Evolutionary conservation across 1,284 basidiomycete species (phyloP).

Genomic region (Golubevia sp.): DNA sequence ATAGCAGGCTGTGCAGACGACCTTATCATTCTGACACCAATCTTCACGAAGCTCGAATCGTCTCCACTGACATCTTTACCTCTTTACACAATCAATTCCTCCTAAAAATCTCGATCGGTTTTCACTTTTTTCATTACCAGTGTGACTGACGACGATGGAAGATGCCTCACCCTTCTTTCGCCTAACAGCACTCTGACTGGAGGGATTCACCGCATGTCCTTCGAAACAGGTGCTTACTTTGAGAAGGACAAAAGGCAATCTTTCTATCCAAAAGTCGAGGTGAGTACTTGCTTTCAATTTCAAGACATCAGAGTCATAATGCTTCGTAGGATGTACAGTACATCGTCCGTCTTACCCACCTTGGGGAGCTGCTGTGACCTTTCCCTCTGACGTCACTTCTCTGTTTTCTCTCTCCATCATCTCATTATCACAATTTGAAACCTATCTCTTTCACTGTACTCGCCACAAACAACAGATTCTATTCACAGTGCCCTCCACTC

Average conservation of each 20-base stretch:
- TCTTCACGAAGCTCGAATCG: constrained; percentile 16
- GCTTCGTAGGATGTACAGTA: too few species aligned
- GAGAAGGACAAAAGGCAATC: constrained; percentile 69
- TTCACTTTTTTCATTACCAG: constrained; percentile 62
- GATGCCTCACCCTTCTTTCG: constrained; percentile 74
- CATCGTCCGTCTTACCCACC: too few species aligned
- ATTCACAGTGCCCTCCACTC: constrained; percentile 28
- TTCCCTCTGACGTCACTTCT: too few species aligned
- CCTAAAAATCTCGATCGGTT: constrained; percentile 6
- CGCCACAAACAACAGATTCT: constrained; percentile 23
- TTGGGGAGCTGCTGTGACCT: too few species aligned
- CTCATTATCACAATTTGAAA: not conserved
- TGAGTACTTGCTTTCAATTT: too few species aligned
- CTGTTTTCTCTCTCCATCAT: not conserved
- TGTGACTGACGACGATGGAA: constrained; percentile 78
- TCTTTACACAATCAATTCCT: constrained; percentile 12
- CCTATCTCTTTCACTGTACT: not conserved
- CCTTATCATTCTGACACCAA: constrained; percentile 18
- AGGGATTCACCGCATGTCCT: constrained; percentile 77
- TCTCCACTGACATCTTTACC: constrained; percentile 16
- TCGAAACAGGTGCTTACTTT: constrained; percentile 83
- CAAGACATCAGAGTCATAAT: not conserved
- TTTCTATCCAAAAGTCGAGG: constrained; percentile 89
- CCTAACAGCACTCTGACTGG: constrained; percentile 66
- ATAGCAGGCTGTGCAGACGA: not conserved